phyloP scores from a whole-genome alignment of 1,284 basidiomycete species.

The Puccinia coronata region DNA sequence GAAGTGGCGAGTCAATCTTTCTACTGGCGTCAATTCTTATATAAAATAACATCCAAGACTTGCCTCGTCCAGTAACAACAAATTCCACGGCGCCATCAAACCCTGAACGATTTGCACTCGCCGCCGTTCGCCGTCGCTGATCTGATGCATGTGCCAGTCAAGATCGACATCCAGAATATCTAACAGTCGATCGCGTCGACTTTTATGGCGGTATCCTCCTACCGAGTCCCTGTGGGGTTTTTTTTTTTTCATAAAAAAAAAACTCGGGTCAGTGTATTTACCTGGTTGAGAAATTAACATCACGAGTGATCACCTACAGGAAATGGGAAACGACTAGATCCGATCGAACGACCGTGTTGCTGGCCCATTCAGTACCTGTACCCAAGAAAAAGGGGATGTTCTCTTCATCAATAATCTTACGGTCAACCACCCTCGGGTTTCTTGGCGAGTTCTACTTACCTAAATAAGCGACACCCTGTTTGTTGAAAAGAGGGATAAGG shows the following conservation, averaged over 20 bases:
- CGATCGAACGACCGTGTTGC: conserved; percentile 93
- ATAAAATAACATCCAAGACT: not conserved
- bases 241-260: not conserved
- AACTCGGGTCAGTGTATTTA: not conserved
- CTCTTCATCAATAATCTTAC: not conserved
- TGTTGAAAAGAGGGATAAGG: not conserved
- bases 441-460: conserved; percentile 64
- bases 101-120: conserved; percentile 95
- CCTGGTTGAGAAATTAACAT: not conserved
- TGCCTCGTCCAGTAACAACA: conserved; percentile 88
- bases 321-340: conserved; percentile 88
- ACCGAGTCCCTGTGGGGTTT: conserved; percentile 69
- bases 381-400: no score
- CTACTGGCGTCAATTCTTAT: not conserved
- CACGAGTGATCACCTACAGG: conserved; percentile 60
- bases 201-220: conserved; percentile 90
- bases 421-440: not conserved
- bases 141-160: conserved; percentile 83
- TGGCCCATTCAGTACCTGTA: conserved; percentile 67
- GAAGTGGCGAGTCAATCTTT: not conserved
- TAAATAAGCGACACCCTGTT: conserved; percentile 77
- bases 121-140: conserved; percentile 93
- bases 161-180: conserved; percentile 92
- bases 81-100: conserved; percentile 91
- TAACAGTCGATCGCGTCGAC: conserved; percentile 78